Evolutionary conservation across 345 rosid genomes (phyloP).

Genomic region (Citrus australasica): DNA sequence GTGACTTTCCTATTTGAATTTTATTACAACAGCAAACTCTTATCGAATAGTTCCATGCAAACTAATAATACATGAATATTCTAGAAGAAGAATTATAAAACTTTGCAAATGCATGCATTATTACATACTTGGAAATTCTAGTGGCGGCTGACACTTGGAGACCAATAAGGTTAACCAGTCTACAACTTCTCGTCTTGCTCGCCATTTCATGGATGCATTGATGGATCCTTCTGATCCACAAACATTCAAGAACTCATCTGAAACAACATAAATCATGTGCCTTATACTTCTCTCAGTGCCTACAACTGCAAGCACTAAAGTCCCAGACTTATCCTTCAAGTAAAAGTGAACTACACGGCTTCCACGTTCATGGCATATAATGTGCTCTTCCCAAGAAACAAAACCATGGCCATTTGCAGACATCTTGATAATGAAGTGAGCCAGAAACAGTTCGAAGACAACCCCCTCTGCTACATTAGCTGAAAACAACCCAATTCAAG

Average conservation of each 20-base stretch:
- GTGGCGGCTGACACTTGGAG: neutral
- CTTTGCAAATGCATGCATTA: neutral
- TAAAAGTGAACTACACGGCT: slow-evolving; percentile 40
- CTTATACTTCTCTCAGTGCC: slow-evolving; percentile 54
- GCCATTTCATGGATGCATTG: slow-evolving; percentile 33
- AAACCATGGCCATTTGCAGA: slow-evolving; percentile 20
- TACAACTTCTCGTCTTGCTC: slow-evolving; percentile 52
- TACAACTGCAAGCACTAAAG: slow-evolving; percentile 36
- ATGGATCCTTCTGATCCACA: slow-evolving; percentile 24
- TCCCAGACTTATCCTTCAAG: slow-evolving; percentile 35
- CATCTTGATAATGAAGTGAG: slow-evolving; percentile 20
- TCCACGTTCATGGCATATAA: slow-evolving; percentile 41
- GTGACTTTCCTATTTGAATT: neutral
- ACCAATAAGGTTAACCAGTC: slow-evolving; percentile 41
- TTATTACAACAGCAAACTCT: neutral
- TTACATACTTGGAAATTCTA: slow-evolving; percentile 17
- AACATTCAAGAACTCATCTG: slow-evolving; percentile 27
- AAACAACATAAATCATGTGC: slow-evolving; percentile 47
- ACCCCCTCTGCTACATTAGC: slow-evolving; percentile 10
- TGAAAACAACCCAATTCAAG: slow-evolving; percentile 8
- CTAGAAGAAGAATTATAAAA: neutral
- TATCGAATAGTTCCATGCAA: neutral
- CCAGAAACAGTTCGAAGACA: slow-evolving; percentile 2
- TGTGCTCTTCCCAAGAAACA: slow-evolving; percentile 48
- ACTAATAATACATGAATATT: neutral